Percentiles rank a stretch among this genome's conserved stretches.
phyloP scores from a whole-genome alignment of 1,284 basidiomycete genomes.

The Melanopsichium pennsylvanicum region DNA sequence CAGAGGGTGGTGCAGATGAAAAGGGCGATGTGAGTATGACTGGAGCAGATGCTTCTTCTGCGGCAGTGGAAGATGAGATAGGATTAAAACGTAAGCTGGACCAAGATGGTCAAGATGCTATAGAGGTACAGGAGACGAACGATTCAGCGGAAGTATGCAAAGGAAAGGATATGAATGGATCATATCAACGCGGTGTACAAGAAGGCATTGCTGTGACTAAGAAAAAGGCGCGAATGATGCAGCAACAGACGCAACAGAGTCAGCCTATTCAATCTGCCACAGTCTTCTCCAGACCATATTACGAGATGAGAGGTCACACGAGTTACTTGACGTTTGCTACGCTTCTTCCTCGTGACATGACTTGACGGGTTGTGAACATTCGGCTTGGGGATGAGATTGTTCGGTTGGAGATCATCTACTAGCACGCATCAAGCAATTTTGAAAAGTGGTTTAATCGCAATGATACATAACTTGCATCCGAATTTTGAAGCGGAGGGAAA shows the following conservation, averaged over 20 bases:
- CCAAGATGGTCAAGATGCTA: conserved; percentile 1
- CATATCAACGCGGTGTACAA: conserved; percentile 38
- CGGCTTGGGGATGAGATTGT: no score
- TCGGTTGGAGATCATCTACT: no score
- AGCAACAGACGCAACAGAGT: conserved; percentile 29
- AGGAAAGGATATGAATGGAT: conserved; percentile 4
- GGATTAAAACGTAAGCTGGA: conserved; percentile 27
- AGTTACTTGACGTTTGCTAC: conserved; percentile 64
- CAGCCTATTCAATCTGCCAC: conserved; percentile 35
- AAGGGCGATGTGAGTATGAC: conserved; percentile 21
- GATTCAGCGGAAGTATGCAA: background rate
- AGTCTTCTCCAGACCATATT: conserved; percentile 37
- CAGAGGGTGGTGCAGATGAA: background rate
- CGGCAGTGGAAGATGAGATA: background rate
- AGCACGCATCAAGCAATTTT: no score
- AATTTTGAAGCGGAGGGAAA: no score
- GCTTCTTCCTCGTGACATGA: conserved; percentile 53
- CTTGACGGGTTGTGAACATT: conserved; percentile 6
- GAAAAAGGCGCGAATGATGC: conserved; percentile 36
- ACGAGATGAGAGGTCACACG: conserved; percentile 63
- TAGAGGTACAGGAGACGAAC: background rate
- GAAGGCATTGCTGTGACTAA: conserved; percentile 42
- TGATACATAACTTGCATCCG: no score
- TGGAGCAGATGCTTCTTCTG: conserved; percentile 1
- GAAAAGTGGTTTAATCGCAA: no score